These are phyloP conservation scores for Talaromyces verruculosus DNA, from an alignment of 2,329 filamentous ascomycete genomes.

Conservation along the genomic window DNA sequence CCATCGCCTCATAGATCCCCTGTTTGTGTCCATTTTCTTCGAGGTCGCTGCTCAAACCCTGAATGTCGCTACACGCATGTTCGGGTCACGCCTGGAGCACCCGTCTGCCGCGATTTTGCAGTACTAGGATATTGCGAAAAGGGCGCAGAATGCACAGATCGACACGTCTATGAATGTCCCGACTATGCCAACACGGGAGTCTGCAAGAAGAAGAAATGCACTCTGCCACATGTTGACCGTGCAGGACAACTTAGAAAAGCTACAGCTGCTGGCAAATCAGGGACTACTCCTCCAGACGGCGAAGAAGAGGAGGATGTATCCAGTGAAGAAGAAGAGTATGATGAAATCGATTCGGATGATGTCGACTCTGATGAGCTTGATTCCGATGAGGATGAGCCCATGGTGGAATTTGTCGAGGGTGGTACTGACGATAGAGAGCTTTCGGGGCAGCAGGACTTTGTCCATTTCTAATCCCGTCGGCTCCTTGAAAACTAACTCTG, in stretches of 20 bases:
- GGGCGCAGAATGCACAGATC: constrained; percentile 72
- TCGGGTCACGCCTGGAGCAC: constrained; percentile 70
- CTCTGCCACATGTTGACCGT: constrained; percentile 81
- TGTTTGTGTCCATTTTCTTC: constrained; percentile 84
- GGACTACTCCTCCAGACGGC: constrained; percentile 44
- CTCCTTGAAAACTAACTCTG: background rate
- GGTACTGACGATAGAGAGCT: constrained; percentile 48
- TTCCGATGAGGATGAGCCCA: constrained; percentile 36
- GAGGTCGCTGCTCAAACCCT: constrained; percentile 83
- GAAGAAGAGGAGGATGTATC: constrained; percentile 68
- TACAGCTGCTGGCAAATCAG: constrained; percentile 47
- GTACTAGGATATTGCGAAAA: constrained; percentile 85
- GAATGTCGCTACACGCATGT: constrained; percentile 86
- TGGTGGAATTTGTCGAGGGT: constrained; percentile 38
- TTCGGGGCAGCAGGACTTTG: constrained; percentile 55
- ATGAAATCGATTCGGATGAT: constrained; percentile 66
- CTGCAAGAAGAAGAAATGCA: constrained; percentile 79
- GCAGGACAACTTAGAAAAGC: constrained; percentile 73
- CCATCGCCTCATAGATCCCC: constrained; percentile 79
- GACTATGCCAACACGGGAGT: constrained; percentile 88
- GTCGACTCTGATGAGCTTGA: constrained; percentile 62
- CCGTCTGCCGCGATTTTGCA: constrained; percentile 81
- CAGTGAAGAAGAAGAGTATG: constrained; percentile 71
- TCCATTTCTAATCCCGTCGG: constrained; percentile 43
- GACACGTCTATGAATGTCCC: constrained; percentile 91